Evolutionary conservation across 2,329 filamentous ascomycete genomes (phyloP), one percentile per base, ranked within the genome.

Genomic region (Akanthomyces lecanii): DNA sequence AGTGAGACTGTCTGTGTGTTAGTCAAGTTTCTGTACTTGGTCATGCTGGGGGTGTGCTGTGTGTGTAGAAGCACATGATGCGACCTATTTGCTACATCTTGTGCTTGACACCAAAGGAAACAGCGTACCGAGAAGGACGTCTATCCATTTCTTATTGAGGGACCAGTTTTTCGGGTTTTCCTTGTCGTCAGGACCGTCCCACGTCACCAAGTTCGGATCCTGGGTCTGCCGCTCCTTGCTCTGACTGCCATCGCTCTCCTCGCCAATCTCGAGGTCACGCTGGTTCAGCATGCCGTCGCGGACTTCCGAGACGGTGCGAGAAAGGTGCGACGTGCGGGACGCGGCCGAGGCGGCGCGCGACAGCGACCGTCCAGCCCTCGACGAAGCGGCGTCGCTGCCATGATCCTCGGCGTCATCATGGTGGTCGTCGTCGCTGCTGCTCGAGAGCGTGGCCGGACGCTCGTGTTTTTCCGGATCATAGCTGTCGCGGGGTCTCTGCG

Each of bases 131-230:
- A 69, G 70, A 45, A 84, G 74, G 2, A 83, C 81, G 23, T 80
- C 80, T 1, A 74, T 73, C 86, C 85, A 88, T 71, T 87, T 88
- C 69, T 78, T 81, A 38, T 71, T 74, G 36, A 73, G 74, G 0
- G 77, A 64, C 85, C 86, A 89, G 71, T 86, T 85, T 71, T 78
- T 78, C 10, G 81, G 81, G 66, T 82, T 82, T 44, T 75, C 71
- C 1, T 75, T 75, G 67, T 83, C 81, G 58, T 85, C 76, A 4
- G 82, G 80, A 0, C 82, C 82, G 42, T 81, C 75, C 84, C 85
- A 82, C 3, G 70, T 70, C 23, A 82, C 77, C 14, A 81, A 69
- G 55, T 80, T 75, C 4, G 76, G 76, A 56, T 81, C 67, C 4
- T 38, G 36, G 16, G 53, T 23, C 10, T 69, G 54, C 47, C 67